phyloP scores from a whole-genome alignment of 805 yeast genomes.

The Danielia oregonensis region DNA sequence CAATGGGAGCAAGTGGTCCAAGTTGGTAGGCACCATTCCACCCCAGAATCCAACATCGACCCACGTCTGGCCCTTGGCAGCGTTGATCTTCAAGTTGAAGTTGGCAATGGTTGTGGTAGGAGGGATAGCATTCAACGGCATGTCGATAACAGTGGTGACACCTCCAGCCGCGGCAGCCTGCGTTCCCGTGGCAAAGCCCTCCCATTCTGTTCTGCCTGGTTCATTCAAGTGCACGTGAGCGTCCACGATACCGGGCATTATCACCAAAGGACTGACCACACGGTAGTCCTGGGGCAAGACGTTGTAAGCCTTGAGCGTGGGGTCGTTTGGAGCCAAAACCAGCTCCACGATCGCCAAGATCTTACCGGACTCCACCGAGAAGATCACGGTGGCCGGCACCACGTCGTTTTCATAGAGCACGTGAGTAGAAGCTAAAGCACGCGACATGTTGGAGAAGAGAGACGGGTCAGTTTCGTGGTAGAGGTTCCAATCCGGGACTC shows the following conservation, averaged over 20 bases:
- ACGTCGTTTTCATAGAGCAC: conserved; percentile 50
- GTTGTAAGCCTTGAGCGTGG: conserved; percentile 38
- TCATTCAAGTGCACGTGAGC: conserved; percentile 94
- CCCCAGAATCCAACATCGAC: conserved; percentile 97
- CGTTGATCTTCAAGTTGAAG: conserved; percentile 67
- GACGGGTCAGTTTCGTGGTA: background rate
- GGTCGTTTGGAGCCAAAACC: conserved; percentile 37
- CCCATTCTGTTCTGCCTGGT: conserved; percentile 99
- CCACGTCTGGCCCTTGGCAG: conserved; percentile 82
- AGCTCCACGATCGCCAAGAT: conserved; percentile 47
- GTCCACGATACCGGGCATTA: conserved; percentile 90
- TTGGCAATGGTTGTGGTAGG: conserved; percentile 86
- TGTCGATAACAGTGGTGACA: conserved; percentile 90
- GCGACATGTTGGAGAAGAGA: conserved; percentile 38
- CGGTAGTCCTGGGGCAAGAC: conserved; percentile 41
- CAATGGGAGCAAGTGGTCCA: conserved; percentile 66
- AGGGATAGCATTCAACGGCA: conserved; percentile 95
- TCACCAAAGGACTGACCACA: conserved; percentile 57
- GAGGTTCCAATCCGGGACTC: no score
- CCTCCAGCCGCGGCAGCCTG: conserved; percentile 95
- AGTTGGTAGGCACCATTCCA: conserved; percentile 80
- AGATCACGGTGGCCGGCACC: conserved; percentile 62
- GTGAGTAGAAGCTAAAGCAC: conserved; percentile 58
- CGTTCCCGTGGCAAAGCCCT: conserved; percentile 95
- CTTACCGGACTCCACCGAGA: conserved; percentile 47